Base-by-base conservation (phyloP, 2,329 filamentous ascomycete species). In the Phialophora expanda region DNA sequence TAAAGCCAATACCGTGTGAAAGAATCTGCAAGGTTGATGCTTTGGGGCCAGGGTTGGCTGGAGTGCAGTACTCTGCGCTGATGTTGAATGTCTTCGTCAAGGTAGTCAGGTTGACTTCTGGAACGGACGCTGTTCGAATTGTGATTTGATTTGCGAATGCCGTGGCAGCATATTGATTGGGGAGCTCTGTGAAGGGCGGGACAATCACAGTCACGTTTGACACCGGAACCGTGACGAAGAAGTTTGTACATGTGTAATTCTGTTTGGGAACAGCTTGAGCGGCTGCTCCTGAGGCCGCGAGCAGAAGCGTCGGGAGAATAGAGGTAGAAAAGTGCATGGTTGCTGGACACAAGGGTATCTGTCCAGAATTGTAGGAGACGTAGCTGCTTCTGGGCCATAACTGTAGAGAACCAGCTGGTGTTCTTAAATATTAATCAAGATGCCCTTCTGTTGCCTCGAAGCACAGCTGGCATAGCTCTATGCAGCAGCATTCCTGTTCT, bases 21-120 rank as follows among this genome's bases (percentile, higher is more conserved):
- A 67, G 61, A 22, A 70, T 55, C 14, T 66, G 65, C n/a, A 68
- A 34, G 12, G 68, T 70, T n/a, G 66, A 62, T 3, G 66, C 28
- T 30, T 63, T 64, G 7, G 68, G 64, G 3, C 64, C 66, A 6
- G 61, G 53, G 6, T 24, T 58, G 32, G 44, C 53, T 34, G 66
- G 66, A 41, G 64, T 60, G 44, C 68, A 70, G 30, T 68, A 68
- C 32, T 70, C 68, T 30, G 60, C 56, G 91, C 91, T 50, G 88
- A 89, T 71, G 89, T 92, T 17, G 89, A 90, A 74, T 89, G 87
- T 74, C 89, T 90, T n/a, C 93, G 93, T 38, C 85, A 94, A 97
- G 75, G 91, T 97, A 80, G 97, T 97, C 26, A 66, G 30, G 56
- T 69, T 69, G 82, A 93, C 97, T 69, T 90, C 11, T 4, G 66